Base-by-base conservation (phyloP, 768 basidiomycete genomes). In the Russula emetica region DNA sequence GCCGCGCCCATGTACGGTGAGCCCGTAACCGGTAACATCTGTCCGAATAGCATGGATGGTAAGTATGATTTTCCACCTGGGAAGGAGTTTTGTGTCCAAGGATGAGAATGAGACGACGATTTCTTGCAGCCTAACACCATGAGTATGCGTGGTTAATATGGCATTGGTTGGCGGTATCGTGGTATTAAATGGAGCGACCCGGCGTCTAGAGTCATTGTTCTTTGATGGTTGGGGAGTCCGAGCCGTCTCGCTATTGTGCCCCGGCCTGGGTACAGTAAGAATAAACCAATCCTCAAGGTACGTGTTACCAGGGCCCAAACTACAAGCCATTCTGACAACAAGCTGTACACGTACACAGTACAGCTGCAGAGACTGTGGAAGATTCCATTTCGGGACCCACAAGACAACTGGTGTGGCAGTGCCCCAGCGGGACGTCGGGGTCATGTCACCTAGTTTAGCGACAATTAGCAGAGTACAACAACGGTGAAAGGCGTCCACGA, bases 401-500 rank as follows among this genome's bases (percentile, higher is more conserved):
- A 52, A 47, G 22, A 47, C 45, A 30, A 30, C 8, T 3, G 3
- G 52, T 54, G 52, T 54, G 52, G 52, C 52, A 26, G 30, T 54
- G 52, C 32, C n/a, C 20, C n/a, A 8, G 52, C 3, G 22, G 22
- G 40, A 22, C 45, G 45, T 58, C 44, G 32, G 28, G 11, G 24
- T 20, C 40, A 32, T 16, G 38, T 14, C 26, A 52, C 53, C 52
- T 45, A 24, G 32, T 54, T 61, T 53, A 44, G 53, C 55, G 44
- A 61, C 60, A 55, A 36, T 45, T 55, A 55, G 60, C 53, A 53
- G 53, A 47, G 32, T 34, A 53, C 52, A 34, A 34, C 52, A 22
- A 34, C 4, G 30, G 10, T 5, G 32, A 18, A 34, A 34, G 45
- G 38, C 38, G 38, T 18, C 38, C 18, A 18, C 5, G 38, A 16